These are phyloP conservation scores for Clarireedia monteithiana DNA, from an alignment of 2,329 filamentous ascomycete genomes.

Conservation along the genomic window DNA sequence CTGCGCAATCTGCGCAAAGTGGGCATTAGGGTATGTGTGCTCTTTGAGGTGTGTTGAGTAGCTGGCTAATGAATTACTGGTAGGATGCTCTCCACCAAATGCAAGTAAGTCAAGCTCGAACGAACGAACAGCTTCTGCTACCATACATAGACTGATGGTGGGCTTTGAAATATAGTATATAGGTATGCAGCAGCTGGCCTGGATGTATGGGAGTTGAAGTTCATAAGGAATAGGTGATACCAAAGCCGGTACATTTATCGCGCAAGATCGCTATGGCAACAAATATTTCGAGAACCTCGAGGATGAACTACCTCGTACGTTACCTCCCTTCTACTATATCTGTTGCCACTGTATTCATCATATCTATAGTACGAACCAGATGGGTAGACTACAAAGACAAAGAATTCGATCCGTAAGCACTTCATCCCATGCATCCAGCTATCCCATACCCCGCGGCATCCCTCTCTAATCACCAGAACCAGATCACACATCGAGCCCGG, in stretches of 20 bases:
- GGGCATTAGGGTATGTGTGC: slow-evolving; percentile 66
- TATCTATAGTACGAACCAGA: slow-evolving; percentile 69
- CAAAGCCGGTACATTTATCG: slow-evolving; percentile 83
- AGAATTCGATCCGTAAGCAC: slow-evolving; percentile 66
- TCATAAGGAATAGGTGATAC: slow-evolving; percentile 66
- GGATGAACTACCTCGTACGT: slow-evolving; percentile 82
- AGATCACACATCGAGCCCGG: slow-evolving; percentile 84
- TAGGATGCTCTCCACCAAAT: slow-evolving; percentile 90
- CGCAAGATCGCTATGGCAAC: slow-evolving; percentile 85
- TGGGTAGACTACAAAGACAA: slow-evolving; percentile 96
- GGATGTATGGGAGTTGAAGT: slow-evolving; percentile 2
- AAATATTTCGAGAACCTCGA: slow-evolving; percentile 91
- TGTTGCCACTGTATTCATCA: slow-evolving; percentile 9
- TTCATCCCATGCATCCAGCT: neutral
- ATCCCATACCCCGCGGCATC: too few relatives aligned
- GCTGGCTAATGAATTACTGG: slow-evolving; percentile 30
- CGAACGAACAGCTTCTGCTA: slow-evolving; percentile 18
- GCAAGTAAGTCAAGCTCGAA: slow-evolving; percentile 57
- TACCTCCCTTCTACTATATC: neutral
- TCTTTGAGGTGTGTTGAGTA: neutral
- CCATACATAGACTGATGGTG: slow-evolving; percentile 14
- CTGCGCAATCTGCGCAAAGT: slow-evolving; percentile 80
- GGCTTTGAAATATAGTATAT: slow-evolving; percentile 21
- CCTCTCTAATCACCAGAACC: neutral
- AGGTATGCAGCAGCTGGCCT: slow-evolving; percentile 18